Evolutionary conservation across 805 yeast species (phyloP), one percentile per base, ranked within the genome.

Genomic region (Kockiozyma suomiensis): DNA sequence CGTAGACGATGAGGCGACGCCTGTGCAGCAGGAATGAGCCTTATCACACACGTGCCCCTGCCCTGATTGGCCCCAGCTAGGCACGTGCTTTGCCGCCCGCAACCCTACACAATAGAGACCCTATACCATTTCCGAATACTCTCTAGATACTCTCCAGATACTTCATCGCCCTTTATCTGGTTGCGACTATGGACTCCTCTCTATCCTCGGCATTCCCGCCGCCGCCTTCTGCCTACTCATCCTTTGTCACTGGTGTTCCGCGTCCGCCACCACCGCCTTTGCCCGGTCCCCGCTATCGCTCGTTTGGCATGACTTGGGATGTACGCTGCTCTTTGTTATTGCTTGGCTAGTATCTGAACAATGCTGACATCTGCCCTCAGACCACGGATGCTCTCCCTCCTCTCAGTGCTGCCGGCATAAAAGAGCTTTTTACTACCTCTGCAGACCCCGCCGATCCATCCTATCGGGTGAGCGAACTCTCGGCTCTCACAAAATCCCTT

Each of bases 191-290:
- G 61, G 61, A 48, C 40, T 40, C 56, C 26, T 75, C 73, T 25
- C 69, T 77, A 37, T 81, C 97, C 15, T 84, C 97, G 5, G 78
- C 93, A 43, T 94, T 89, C 67, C 99, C 99, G 1, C 96, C 96
- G 1, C 98, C 99, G 1, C 99, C 99, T 7, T 37, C 33, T 7
- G 52, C 53, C 37, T 52, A 53, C 57, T 33, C 65, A 35, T 13
- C 58, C 48, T 52, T 30, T 46, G 70, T 73, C 47, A 17, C 45
- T 38, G 46, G 45, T 38, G 32, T 45, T 15, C 48, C 42, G 33
- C 51, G 33, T 35, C 55, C 56, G 37, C 41, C 23, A 23, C 49
- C 56, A 21, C 60, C 50, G 47, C 50, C 60, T 15, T 41, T 30
- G 23, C 40, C 38, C 50, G 37, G 49, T 26, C 43, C 49, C 28